Conservation (phyloP, 768 basidiomycete genomes). For the Coprinopsis sp. region DNA sequence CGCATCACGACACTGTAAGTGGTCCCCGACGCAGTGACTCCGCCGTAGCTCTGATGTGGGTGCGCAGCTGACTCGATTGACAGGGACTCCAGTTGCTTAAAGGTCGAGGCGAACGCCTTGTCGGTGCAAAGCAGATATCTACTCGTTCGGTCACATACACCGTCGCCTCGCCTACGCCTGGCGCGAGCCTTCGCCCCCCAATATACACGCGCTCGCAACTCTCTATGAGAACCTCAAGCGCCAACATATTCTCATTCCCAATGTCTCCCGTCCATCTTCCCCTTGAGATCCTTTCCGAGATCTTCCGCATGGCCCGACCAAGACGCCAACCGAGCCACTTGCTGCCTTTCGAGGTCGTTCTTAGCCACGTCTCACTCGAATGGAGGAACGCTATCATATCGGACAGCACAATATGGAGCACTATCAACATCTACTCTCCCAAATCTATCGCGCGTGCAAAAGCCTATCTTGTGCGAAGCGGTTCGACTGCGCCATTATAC, state of each 20-base stretch:
- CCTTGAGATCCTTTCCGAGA: slow-evolving; percentile 7
- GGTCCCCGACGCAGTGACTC: too few species aligned
- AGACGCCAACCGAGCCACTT: not conserved
- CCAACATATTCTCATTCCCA: too few species aligned
- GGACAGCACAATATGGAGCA: slow-evolving; percentile 1
- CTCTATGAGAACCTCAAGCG: not conserved
- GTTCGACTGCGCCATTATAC: not conserved
- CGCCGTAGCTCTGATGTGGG: too few species aligned
- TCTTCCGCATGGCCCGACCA: slow-evolving; percentile 2
- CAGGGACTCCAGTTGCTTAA: too few species aligned
- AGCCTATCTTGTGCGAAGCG: slow-evolving; percentile 4
- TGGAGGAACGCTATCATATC: slow-evolving; percentile 5
- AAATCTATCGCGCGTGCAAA: slow-evolving; percentile 2
- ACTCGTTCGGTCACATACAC: too few species aligned
- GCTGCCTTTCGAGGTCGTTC: slow-evolving; percentile 2
- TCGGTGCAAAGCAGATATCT: too few species aligned
- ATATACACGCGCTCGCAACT: not conserved
- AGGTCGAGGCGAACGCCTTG: too few species aligned
- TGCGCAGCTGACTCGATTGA: too few species aligned
- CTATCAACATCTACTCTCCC: slow-evolving; percentile 6
- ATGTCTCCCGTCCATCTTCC: not conserved
- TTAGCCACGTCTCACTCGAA: slow-evolving; percentile 6
- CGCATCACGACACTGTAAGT: too few species aligned
- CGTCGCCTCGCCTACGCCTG: too few species aligned
- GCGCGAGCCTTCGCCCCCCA: too few species aligned